Base-by-base conservation (phyloP, 2,329 filamentous ascomycete genomes). In the Neocatenulostroma microsporum region DNA sequence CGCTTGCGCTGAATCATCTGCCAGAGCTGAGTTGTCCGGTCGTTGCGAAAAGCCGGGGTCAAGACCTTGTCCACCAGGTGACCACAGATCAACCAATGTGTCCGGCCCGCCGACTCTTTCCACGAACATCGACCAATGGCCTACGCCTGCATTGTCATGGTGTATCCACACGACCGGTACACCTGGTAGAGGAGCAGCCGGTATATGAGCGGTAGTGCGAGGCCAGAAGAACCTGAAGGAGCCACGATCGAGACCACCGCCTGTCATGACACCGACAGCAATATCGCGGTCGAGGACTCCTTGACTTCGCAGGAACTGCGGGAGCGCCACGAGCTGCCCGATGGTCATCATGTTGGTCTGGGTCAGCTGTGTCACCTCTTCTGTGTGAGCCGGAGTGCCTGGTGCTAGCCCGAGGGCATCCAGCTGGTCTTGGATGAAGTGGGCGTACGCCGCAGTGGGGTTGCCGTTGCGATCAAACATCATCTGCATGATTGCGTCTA, bases 81-180 rank as follows among this genome's bases (percentile, higher is more conserved):
- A n/a, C n/a, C n/a, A n/a, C n/a, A n/a, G n/a, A n/a, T n/a, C n/a
- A n/a, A n/a, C n/a, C n/a, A n/a, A n/a, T n/a, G n/a, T n/a, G n/a
- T n/a, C n/a, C 26, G 29, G 29, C 21, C 30, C 12, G 17, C 17
- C 27, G 8, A 7, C 18, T 32, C 30, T 21, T n/a, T n/a, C n/a
- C n/a, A 6, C 18, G n/a, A 32, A 32, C 30, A 32, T 32, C 17
- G 30, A 21, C 30, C 30, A 32, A 17, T 32, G 30, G 17, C 21
- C 21, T 8, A 15, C 17, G 17, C 4, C 8, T 21, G 30, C 30
- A 21, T 32, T 32, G 30, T 32, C 30, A 19, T 32, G 20, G 30
- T 32, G 18, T 19, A 32, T 8, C 30, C 30, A 32, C 13, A 21
- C 18, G 4, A 32, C 9, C 11, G 14, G 12, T 4, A 13, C 30